phyloP scores from a whole-genome alignment of 2,329 filamentous ascomycete genomes.

The Nemania abortiva region DNA sequence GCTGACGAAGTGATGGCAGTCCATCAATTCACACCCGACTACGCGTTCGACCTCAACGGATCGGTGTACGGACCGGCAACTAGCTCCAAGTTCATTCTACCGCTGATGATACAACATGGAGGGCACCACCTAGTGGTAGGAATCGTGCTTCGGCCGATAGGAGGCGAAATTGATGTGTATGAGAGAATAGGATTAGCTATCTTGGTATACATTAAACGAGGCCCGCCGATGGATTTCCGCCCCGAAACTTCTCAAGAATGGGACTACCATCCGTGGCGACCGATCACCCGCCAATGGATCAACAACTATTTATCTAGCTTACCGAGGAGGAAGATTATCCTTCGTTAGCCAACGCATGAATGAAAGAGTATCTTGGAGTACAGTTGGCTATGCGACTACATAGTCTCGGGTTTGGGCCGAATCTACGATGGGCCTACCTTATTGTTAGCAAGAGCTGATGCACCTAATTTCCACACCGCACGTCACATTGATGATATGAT shows the following conservation, averaged over 20 bases:
- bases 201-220: conserved; percentile 27
- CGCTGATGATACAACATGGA: conserved; percentile 30
- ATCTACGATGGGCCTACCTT: no score
- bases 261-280: conserved; percentile 28
- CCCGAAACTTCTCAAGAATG: conserved; percentile 24
- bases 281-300: conserved; percentile 23
- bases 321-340: background rate
- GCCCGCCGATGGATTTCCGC: conserved; percentile 19
- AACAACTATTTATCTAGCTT: conserved; percentile 21
- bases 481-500: background rate
- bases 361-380: no score
- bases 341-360: conserved; percentile 4
- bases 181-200: conserved; percentile 25
- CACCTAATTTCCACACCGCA: no score
- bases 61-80: conserved; percentile 19
- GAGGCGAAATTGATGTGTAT: conserved; percentile 5
- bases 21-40: conserved; percentile 29
- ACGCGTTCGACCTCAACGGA: conserved; percentile 16
- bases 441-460: no score
- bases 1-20: conserved; percentile 22
- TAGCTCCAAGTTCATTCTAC: conserved; percentile 17
- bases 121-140: conserved; percentile 23
- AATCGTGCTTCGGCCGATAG: conserved; percentile 7
- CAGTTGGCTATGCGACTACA: no score
- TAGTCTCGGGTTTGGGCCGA: no score